Conservation (phyloP, 2,329 filamentous ascomycete species). For the Colletotrichum gigasporum region DNA sequence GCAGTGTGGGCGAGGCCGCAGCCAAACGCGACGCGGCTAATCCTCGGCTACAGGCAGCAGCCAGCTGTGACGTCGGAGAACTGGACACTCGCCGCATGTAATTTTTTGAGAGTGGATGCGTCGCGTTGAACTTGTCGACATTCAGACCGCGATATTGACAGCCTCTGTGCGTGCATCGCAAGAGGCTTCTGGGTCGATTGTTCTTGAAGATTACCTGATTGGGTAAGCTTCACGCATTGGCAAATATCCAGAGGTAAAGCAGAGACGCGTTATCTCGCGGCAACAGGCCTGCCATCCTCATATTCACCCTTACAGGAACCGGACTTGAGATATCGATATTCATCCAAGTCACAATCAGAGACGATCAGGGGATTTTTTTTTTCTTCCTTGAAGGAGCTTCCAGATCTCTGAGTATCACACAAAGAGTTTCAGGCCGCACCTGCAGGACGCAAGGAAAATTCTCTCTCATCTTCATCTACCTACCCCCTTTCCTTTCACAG, state of each 20-base stretch:
- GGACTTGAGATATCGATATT: neutral
- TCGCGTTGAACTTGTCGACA: constrained; percentile 1
- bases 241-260: no score
- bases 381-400: neutral
- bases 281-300: neutral
- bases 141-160: neutral
- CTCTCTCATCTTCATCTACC: neutral
- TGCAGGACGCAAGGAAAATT: neutral
- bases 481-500: neutral
- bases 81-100: constrained; percentile 23
- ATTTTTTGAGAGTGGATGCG: constrained; percentile 21
- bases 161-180: neutral
- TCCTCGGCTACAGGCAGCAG: constrained; percentile 1
- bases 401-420: neutral
- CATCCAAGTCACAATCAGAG: neutral
- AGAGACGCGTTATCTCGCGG: neutral
- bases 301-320: neutral
- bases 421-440: neutral
- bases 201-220: neutral
- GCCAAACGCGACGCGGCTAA: constrained; percentile 6
- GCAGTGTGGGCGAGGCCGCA: neutral
- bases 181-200: neutral
- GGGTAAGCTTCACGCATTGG: no score
- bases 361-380: neutral
- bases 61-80: constrained; percentile 23